Conservation (phyloP, 768 basidiomycete species). For the Amyloporia xantha region DNA sequence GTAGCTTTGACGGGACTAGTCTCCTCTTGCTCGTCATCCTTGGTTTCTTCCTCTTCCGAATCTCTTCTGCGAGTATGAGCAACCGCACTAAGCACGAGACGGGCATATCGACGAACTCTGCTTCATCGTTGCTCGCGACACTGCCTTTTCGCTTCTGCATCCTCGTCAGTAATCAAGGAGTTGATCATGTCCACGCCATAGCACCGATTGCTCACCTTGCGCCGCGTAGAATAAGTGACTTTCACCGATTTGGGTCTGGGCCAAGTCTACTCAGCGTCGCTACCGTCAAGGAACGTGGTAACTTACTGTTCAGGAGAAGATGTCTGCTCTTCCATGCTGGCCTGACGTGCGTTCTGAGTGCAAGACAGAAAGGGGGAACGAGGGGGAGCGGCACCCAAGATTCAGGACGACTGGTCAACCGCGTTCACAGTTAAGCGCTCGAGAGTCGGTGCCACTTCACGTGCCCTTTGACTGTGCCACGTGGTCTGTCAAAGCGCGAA, state of each 20-base stretch:
- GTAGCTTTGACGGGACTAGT: no score
- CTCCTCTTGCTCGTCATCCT: not conserved
- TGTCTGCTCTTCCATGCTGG: constrained; percentile 8
- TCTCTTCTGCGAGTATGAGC: constrained; percentile 4
- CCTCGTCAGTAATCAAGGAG: not conserved
- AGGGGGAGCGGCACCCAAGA: no score
- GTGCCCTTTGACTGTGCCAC: no score
- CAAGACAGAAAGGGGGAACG: not conserved
- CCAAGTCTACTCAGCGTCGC: not conserved
- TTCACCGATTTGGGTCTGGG: constrained; percentile 5
- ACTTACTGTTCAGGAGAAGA: constrained; percentile 12
- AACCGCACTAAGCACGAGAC: not conserved
- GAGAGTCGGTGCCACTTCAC: no score
- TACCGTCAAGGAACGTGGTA: not conserved
- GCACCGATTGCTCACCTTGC: constrained; percentile 11
- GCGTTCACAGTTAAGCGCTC: no score
- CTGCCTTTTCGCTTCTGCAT: constrained; percentile 9
- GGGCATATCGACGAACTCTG: not conserved
- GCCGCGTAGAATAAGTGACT: constrained; percentile 14
- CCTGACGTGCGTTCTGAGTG: not conserved
- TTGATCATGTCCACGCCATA: not conserved
- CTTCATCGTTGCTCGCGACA: constrained; percentile 3
- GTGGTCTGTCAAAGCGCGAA: no score
- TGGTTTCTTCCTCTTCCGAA: not conserved
- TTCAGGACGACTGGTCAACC: no score